Conservation (phyloP, 2,329 filamentous ascomycete species). For the Aspergillus brunneoviolaceus region DNA sequence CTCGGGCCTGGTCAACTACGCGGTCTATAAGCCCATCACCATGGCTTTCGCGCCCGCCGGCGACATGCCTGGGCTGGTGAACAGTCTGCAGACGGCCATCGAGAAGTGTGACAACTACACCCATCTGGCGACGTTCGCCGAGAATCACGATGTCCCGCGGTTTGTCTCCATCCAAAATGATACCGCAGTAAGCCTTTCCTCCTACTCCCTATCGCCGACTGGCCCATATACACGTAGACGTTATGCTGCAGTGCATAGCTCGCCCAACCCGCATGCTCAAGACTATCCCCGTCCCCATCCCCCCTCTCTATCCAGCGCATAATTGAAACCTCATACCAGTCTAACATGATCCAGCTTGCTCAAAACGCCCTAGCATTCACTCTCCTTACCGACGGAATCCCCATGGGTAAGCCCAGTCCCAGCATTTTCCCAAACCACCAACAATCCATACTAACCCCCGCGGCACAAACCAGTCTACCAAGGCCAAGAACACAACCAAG, state of each 20-base stretch:
- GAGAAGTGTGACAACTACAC: conserved; percentile 42
- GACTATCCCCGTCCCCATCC: no score
- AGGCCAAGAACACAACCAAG: conserved; percentile 62
- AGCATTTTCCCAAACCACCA: background rate
- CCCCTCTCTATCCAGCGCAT: no score
- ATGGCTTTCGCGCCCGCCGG: conserved; percentile 32
- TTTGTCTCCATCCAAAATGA: conserved; percentile 56
- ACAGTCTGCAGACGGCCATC: conserved; percentile 25
- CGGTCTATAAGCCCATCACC: conserved; percentile 35
- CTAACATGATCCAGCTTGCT: conserved; percentile 40
- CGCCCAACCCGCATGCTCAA: no score
- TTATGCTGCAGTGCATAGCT: no score
- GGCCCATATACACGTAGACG: no score
- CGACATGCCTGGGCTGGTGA: conserved; percentile 28
- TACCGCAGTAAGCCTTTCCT: conserved; percentile 34
- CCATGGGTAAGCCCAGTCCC: conserved; percentile 39
- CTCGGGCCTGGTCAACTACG: conserved; percentile 49
- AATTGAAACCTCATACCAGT: no score
- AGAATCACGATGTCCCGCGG: conserved; percentile 60
- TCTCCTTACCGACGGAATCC: conserved; percentile 60
- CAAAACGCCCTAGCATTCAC: conserved; percentile 63
- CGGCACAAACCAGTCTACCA: conserved; percentile 50
- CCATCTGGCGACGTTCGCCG: conserved; percentile 54
- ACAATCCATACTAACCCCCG: background rate
- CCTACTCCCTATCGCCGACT: no score